phyloP scores from a whole-genome alignment of 805 yeast species.

The Trichomonascus vanleenenianus region DNA sequence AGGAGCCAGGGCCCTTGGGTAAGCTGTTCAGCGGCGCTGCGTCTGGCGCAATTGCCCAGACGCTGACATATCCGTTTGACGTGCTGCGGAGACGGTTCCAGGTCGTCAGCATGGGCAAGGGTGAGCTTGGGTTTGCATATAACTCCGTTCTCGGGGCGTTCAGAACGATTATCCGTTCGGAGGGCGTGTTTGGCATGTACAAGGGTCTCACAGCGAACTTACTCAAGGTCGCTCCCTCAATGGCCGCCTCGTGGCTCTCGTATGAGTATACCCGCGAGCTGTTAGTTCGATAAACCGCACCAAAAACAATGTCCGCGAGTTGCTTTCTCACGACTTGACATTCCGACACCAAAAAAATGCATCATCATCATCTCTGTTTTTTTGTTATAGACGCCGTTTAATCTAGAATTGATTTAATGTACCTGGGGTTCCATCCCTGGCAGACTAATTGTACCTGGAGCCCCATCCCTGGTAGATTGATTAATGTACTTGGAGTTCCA shows the following conservation, averaged over 20 bases:
- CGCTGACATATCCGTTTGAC: conserved; percentile 86
- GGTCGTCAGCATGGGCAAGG: conserved; percentile 62
- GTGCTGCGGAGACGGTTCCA: conserved; percentile 83
- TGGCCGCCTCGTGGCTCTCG: conserved; percentile 93
- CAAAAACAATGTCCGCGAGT: no score
- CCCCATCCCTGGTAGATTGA: no score
- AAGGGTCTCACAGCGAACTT: conserved; percentile 60
- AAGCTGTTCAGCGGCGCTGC: conserved; percentile 75
- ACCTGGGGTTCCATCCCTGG: no score
- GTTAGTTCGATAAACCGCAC: not conserved
- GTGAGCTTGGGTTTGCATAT: conserved; percentile 75
- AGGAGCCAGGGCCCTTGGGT: conserved; percentile 38
- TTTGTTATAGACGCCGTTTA: not conserved
- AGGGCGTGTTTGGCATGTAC: conserved; percentile 75
- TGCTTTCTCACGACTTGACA: no score
- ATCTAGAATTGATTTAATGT: no score
- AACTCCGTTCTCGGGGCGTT: conserved; percentile 71
- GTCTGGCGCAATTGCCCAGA: conserved; percentile 85
- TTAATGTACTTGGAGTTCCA: no score
- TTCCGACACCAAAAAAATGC: not conserved
- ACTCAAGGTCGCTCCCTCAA: conserved; percentile 86
- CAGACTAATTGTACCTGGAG: no score
- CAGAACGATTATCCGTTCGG: conserved; percentile 55
- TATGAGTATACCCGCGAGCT: conserved; percentile 62
- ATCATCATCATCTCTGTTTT: not conserved